Evolutionary conservation across 2,329 filamentous ascomycete genomes (phyloP), one percentile per base, ranked within the genome.

Genomic region (Chrysoporthe puriensis): DNA sequence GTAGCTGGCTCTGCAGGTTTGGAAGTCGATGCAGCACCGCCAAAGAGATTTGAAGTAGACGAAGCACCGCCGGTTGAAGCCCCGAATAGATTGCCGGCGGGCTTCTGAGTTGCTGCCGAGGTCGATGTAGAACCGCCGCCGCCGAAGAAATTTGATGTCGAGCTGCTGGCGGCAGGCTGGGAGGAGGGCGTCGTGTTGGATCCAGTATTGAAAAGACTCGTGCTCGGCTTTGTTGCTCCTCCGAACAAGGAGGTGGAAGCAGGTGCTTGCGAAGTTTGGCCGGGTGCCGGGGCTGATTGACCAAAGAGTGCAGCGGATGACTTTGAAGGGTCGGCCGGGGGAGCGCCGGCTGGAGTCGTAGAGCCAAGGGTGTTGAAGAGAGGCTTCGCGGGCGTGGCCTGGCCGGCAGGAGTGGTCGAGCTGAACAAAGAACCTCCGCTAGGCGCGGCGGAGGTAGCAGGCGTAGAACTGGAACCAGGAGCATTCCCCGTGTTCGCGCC

Each of bases 321-420:
- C 63, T 61, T 73, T 70, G 72, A 71, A 14, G 74, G 72, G 40
- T 78, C 79, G 5, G 78, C 73, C 0, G 85, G 84, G 66, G 85
- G 85, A n/a, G 83, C 81, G 46, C 85, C 85, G 32, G 85, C 85
- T 18, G 85, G 85, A 46, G 85, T 87, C 2, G 85, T 87, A 21
- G 85, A 87, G 64, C 79, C 78, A 44, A 85, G 72, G n/a, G 76
- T 71, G 36, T 74, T 72, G 66, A 86, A 82, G 64, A 79, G 69
- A 18, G 84, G 81, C 74, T 86, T 86, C n/a, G 80, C 79, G 40
- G 81, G 81, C 26, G 81, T 83, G 26, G 79, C 75, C 58, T 77
- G 72, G 34, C 73, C 66, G 32, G 73, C 71, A 40, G 76, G 18
- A n/a, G 70, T 69, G 36, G 71, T 62, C 14, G 71, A 71, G 44